Conservation (phyloP, 2,329 filamentous ascomycete genomes). For the Amylocarpus encephaloides region DNA sequence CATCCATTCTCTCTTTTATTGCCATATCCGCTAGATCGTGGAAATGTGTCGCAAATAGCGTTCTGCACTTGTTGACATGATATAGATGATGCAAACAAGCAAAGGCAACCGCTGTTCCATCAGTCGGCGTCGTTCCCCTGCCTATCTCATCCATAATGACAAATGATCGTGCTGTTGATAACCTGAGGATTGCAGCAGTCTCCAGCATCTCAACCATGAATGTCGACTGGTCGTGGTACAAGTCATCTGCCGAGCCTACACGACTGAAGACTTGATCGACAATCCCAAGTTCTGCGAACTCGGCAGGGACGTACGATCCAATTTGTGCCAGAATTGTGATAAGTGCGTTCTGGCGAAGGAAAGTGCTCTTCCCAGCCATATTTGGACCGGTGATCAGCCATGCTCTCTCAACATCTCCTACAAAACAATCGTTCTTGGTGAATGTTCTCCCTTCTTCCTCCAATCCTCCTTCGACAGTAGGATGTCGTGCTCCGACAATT, state of each 20-base stretch:
- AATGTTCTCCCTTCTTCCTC: constrained; percentile 74
- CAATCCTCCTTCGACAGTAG: constrained; percentile 82
- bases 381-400: constrained; percentile 79
- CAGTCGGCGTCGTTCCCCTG: constrained; percentile 85
- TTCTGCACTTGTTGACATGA: constrained; percentile 67
- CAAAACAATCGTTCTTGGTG: constrained; percentile 76
- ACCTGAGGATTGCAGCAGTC: constrained; percentile 80
- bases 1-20: constrained; percentile 40
- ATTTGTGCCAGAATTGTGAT: constrained; percentile 91
- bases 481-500: constrained; percentile 81
- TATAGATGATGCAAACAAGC: constrained; percentile 82
- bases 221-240: constrained; percentile 92
- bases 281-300: constrained; percentile 77
- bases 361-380: constrained; percentile 97
- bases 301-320: constrained; percentile 86
- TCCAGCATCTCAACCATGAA: constrained; percentile 99
- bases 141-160: constrained; percentile 99
- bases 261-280: constrained; percentile 96
- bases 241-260: constrained; percentile 86
- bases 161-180: constrained; percentile 77
- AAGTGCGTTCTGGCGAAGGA: constrained; percentile 88
- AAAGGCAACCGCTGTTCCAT: constrained; percentile 84
- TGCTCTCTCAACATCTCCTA: constrained; percentile 62
- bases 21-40: constrained; percentile 78
- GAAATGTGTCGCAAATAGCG: constrained; percentile 93